These are phyloP conservation scores for Aspergillus indologenus DNA, from an alignment of 495 filamentous ascomycete species.

Conservation along the genomic window DNA sequence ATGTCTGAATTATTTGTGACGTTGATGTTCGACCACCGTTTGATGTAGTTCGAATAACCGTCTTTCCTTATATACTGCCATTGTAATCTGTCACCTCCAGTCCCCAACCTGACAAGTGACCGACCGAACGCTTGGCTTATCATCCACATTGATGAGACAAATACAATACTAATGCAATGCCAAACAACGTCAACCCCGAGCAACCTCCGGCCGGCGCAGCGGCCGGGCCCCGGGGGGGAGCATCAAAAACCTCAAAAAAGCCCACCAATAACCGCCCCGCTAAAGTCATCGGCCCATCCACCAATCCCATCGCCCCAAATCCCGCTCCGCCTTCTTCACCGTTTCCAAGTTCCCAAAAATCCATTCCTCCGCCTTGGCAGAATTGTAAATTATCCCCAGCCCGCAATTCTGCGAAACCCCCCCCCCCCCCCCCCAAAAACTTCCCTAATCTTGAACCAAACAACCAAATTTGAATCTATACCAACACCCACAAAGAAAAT, in stretches of 20 bases:
- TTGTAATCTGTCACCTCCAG: too few species aligned
- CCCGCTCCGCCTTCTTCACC: neutral
- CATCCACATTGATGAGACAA: too few species aligned
- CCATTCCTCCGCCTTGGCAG: neutral
- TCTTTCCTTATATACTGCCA: too few species aligned
- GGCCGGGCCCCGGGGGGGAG: too few species aligned
- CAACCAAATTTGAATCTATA: too few species aligned
- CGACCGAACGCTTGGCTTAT: too few species aligned
- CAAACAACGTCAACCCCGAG: neutral
- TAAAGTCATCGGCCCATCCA: conserved; percentile 1
- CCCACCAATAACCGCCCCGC: conserved; percentile 5
- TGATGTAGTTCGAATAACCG: conserved; percentile 2
- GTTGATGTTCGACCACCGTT: conserved; percentile 16
- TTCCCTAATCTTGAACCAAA: neutral
- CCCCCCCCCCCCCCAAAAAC: neutral
- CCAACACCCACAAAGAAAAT: conserved; percentile 23
- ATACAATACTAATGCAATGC: too few species aligned
- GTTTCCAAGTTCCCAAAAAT: neutral
- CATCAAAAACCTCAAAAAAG: neutral
- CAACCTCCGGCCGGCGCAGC: too few species aligned
- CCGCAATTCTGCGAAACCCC: neutral
- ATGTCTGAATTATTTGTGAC: conserved; percentile 29
- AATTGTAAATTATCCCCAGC: neutral
- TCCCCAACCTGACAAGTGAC: too few species aligned
- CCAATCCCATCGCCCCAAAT: neutral